These are phyloP conservation scores for Cordyceps farinosa DNA, from an alignment of 2,329 filamentous ascomycete species.

Conservation along the genomic window DNA sequence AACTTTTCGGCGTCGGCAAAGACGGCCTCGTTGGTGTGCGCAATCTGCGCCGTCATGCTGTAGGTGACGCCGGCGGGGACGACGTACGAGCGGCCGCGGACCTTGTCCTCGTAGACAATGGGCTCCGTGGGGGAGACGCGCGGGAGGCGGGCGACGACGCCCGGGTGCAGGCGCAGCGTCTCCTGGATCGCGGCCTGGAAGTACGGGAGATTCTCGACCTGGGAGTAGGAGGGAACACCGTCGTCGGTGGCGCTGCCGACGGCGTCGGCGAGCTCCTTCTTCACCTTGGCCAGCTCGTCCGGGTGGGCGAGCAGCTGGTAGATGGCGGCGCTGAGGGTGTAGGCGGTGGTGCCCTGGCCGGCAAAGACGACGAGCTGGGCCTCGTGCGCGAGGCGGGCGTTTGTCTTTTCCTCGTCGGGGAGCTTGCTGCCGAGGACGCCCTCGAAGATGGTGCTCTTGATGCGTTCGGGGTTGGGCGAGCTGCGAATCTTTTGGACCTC, in stretches of 20 bases:
- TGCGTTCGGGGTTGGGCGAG: slow-evolving; percentile 7
- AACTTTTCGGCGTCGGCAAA: slow-evolving; percentile 40
- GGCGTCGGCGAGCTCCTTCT: slow-evolving; percentile 9
- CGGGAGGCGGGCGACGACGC: slow-evolving; percentile 27
- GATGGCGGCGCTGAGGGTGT: slow-evolving; percentile 13
- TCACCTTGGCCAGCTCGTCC: slow-evolving; percentile 6
- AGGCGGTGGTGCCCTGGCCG: slow-evolving; percentile 15
- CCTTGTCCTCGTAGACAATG: slow-evolving; percentile 30
- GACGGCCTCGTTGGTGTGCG: slow-evolving; percentile 37
- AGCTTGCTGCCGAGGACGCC: slow-evolving; percentile 11
- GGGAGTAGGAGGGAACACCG: background rate
- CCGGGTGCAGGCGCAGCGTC: slow-evolving; percentile 22
- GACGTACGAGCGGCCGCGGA: slow-evolving; percentile 9
- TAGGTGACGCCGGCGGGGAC: slow-evolving; percentile 37
- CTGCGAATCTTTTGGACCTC: slow-evolving; percentile 15
- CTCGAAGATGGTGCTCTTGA: slow-evolving; percentile 16
- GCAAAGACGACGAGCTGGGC: slow-evolving; percentile 13
- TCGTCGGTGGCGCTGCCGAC: background rate
- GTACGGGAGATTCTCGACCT: slow-evolving; percentile 15
- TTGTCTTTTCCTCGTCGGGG: slow-evolving; percentile 13
- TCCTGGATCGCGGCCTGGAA: slow-evolving; percentile 15
- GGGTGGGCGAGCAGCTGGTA: slow-evolving; percentile 9
- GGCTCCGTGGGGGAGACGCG: slow-evolving; percentile 30
- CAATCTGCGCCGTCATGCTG: slow-evolving; percentile 35
- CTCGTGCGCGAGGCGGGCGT: slow-evolving; percentile 7